phyloP scores from a whole-genome alignment of 352 stramenopile species.

The Pelagophyceae sp. region DNA sequence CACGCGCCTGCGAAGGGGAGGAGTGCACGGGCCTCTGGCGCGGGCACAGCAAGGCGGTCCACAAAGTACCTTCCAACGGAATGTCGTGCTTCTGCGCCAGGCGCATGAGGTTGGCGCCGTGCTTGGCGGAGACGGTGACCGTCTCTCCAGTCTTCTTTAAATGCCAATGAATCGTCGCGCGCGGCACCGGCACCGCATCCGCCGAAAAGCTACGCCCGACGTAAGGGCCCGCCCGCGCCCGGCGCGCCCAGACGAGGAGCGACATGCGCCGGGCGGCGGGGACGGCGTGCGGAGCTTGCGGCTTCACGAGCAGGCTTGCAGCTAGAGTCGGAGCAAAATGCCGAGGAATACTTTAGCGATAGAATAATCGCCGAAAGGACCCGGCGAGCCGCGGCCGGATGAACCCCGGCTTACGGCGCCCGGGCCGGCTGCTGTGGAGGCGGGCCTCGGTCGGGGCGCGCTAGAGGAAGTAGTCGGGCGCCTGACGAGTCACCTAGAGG shows the following conservation, averaged over 20 bases:
- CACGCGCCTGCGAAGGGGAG: constrained; percentile 78
- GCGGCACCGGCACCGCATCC: background rate
- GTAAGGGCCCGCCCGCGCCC: background rate
- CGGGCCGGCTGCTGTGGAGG: background rate
- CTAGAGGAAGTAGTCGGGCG: constrained; percentile 89
- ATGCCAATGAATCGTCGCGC: background rate
- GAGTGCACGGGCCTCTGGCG: constrained; percentile 71
- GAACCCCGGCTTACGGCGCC: no score
- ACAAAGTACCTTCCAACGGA: background rate
- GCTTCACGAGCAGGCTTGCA: no score
- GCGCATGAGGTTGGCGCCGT: constrained; percentile 2
- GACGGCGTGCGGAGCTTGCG: no score
- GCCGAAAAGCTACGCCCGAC: background rate
- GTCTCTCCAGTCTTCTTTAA: background rate
- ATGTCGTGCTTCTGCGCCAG: constrained; percentile 14
- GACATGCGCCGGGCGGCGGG: no score
- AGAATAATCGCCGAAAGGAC: background rate
- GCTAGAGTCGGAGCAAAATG: no score
- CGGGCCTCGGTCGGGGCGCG: background rate
- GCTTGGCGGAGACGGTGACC: background rate
- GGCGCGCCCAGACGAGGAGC: background rate
- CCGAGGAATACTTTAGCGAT: background rate
- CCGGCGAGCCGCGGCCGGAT: no score
- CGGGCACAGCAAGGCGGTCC: constrained; percentile 16
- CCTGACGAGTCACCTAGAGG: constrained; percentile 80